A percentile compares a stretch with the other conserved stretches of the same genome.
Evolutionary conservation across 257 asterid genomes (phyloP).

Genomic region (Perilla frutescens): DNA sequence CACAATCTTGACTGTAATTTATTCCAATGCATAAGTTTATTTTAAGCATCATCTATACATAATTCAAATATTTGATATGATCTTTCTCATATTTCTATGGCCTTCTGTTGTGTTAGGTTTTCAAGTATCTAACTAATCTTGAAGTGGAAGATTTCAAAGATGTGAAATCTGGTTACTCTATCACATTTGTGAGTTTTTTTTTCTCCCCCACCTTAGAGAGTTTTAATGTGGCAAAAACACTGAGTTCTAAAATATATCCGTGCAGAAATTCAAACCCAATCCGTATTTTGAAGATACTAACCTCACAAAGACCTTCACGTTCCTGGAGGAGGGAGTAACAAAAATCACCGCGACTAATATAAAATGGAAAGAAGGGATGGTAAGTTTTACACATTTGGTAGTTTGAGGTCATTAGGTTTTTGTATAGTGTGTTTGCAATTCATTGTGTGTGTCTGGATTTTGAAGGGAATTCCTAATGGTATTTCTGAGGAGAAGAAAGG

Average conservation of each 20-base stretch:
- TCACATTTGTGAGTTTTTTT: slow-evolving; percentile 70
- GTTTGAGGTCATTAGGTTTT: slow-evolving; percentile 20
- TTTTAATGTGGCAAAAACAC: background rate
- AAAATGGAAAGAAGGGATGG: slow-evolving; percentile 93
- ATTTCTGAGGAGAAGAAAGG: slow-evolving; percentile 79
- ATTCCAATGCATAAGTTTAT: slow-evolving; percentile 3
- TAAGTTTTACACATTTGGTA: slow-evolving; percentile 42
- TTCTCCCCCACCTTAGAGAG: background rate
- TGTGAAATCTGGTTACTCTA: slow-evolving; percentile 89
- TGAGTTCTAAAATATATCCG: slow-evolving; percentile 11
- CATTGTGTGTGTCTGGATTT: slow-evolving; percentile 32
- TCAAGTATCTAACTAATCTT: slow-evolving; percentile 76
- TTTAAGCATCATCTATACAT: background rate
- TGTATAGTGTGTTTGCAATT: slow-evolving; percentile 29
- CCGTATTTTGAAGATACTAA: slow-evolving; percentile 79
- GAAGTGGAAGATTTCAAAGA: slow-evolving; percentile 93
- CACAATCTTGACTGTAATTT: background rate
- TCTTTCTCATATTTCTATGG: background rate
- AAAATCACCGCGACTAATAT: slow-evolving; percentile 81
- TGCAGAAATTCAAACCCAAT: slow-evolving; percentile 77
- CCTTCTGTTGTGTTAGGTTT: slow-evolving; percentile 54
- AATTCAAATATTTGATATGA: slow-evolving; percentile 4
- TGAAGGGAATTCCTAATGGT: slow-evolving; percentile 81
- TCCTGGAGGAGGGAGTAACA: slow-evolving; percentile 82
- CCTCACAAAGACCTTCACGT: slow-evolving; percentile 77